Conservation (phyloP, 2,329 filamentous ascomycete genomes). For the Fonsecaea monophora region DNA sequence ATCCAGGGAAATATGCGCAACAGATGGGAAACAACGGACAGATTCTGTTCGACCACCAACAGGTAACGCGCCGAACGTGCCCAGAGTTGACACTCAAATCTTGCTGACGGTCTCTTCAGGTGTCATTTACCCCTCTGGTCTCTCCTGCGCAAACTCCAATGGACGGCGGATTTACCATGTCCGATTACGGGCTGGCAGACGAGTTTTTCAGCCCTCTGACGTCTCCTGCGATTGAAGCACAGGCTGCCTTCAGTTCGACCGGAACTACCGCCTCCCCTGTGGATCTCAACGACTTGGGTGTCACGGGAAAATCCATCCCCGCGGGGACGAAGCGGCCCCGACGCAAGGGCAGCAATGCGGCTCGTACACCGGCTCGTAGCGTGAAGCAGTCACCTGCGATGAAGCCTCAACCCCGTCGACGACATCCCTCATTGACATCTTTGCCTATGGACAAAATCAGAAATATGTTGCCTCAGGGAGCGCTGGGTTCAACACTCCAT, state of each 20-base stretch:
- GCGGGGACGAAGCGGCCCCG: constrained; percentile 50
- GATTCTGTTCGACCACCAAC: constrained; percentile 54
- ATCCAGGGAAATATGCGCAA: constrained; percentile 51
- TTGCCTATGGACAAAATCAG: constrained; percentile 46
- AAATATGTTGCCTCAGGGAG: constrained; percentile 41
- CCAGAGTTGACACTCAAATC: background rate
- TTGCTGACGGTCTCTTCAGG: constrained; percentile 45
- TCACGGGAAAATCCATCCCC: constrained; percentile 43
- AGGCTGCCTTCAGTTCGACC: constrained; percentile 48
- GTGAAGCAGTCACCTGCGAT: constrained; percentile 55
- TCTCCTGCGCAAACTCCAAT: constrained; percentile 60
- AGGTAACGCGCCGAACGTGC: constrained; percentile 38
- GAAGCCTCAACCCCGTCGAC: constrained; percentile 49
- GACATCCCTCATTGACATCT: constrained; percentile 41
- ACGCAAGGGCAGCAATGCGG: constrained; percentile 47
- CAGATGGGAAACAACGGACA: constrained; percentile 49
- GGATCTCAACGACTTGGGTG: constrained; percentile 46
- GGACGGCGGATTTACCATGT: constrained; percentile 55
- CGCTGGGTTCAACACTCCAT: constrained; percentile 47
- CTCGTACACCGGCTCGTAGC: constrained; percentile 42
- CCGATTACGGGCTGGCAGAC: constrained; percentile 56
- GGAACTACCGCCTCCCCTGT: constrained; percentile 52
- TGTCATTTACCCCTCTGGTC: constrained; percentile 57
- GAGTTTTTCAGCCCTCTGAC: constrained; percentile 60
- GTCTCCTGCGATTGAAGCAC: constrained; percentile 58